phyloP scores from a whole-genome alignment of 1,284 basidiomycete species.

The Heterobasidion irregulare region DNA sequence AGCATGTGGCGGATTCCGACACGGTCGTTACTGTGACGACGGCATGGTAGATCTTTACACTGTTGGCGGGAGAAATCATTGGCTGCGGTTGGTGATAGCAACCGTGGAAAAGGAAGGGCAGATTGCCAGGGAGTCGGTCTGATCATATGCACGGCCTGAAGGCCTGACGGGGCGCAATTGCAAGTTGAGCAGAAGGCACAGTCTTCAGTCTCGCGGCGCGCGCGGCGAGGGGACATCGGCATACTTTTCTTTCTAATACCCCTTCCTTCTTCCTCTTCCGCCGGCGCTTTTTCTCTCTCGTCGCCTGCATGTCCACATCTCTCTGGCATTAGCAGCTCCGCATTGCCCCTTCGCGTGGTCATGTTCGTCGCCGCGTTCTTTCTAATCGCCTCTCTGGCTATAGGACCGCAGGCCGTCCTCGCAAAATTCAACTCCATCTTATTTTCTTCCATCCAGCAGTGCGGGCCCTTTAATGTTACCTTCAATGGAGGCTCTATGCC shows the following conservation, averaged over 20 bases:
- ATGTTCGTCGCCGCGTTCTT: slow-evolving; percentile 25
- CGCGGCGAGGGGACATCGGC: background rate
- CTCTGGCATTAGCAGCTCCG: background rate
- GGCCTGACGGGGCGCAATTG: no score
- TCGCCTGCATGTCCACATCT: slow-evolving; percentile 3
- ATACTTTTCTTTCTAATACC: background rate
- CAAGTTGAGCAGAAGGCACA: background rate
- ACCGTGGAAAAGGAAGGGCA: background rate
- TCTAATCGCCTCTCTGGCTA: slow-evolving; percentile 28
- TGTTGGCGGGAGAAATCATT: background rate
- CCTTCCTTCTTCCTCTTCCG: slow-evolving; percentile 1
- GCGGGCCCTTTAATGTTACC: slow-evolving; percentile 38
- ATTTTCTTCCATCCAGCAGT: slow-evolving; percentile 45
- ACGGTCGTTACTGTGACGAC: background rate
- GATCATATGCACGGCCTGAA: no score
- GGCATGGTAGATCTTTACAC: background rate
- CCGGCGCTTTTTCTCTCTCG: slow-evolving; percentile 1
- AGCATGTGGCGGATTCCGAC: no score
- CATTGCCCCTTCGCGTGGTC: slow-evolving; percentile 13
- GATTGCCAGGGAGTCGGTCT: no score
- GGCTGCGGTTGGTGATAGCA: background rate
- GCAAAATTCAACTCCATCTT: slow-evolving; percentile 32
- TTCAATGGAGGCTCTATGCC: slow-evolving; percentile 31
- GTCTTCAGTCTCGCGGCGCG: background rate
- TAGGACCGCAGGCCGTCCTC: slow-evolving; percentile 40